Conservation (phyloP, 495 filamentous ascomycete species). For the Penicillium pancosmium region DNA sequence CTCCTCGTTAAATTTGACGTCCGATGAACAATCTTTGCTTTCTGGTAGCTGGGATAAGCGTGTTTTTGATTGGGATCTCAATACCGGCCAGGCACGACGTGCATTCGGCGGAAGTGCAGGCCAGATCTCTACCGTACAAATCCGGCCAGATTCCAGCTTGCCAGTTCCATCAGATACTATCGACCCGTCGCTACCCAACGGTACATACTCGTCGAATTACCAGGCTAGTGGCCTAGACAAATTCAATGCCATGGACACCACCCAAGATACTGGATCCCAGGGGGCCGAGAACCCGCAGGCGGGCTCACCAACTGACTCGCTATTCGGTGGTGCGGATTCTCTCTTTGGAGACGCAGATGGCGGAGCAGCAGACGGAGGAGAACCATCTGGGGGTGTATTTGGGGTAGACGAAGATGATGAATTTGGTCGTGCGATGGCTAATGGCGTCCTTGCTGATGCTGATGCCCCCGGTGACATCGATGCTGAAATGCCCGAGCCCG, state of each 20-base stretch:
- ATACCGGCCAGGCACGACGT: constrained; percentile 77
- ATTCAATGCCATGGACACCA: constrained; percentile 50
- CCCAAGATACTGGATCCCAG: constrained; percentile 42
- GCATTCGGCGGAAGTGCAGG: constrained; percentile 74
- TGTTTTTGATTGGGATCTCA: constrained; percentile 92
- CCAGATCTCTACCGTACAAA: constrained; percentile 87
- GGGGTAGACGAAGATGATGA: constrained; percentile 84
- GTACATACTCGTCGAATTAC: constrained; percentile 68
- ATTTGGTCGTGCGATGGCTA: constrained; percentile 78
- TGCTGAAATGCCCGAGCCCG: constrained; percentile 25
- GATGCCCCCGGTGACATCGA: constrained; percentile 42
- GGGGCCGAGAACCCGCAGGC: constrained; percentile 45
- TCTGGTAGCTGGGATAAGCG: constrained; percentile 97
- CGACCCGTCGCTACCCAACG: constrained; percentile 57
- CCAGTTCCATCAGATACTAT: constrained; percentile 74
- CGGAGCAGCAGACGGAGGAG: constrained; percentile 57
- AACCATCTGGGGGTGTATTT: constrained; percentile 60
- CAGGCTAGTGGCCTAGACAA: constrained; percentile 44
- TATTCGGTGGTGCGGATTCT: constrained; percentile 69
- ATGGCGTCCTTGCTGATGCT: constrained; percentile 47
- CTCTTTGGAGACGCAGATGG: constrained; percentile 74
- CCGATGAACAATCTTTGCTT: constrained; percentile 84
- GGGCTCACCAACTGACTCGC: constrained; percentile 71
- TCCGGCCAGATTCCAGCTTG: constrained; percentile 74
- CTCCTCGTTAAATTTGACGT: constrained; percentile 78